Evolutionary conservation across 2,329 filamentous ascomycete species (phyloP), one percentile per base, ranked within the genome.

Genomic region (Xylariaceae sp.): DNA sequence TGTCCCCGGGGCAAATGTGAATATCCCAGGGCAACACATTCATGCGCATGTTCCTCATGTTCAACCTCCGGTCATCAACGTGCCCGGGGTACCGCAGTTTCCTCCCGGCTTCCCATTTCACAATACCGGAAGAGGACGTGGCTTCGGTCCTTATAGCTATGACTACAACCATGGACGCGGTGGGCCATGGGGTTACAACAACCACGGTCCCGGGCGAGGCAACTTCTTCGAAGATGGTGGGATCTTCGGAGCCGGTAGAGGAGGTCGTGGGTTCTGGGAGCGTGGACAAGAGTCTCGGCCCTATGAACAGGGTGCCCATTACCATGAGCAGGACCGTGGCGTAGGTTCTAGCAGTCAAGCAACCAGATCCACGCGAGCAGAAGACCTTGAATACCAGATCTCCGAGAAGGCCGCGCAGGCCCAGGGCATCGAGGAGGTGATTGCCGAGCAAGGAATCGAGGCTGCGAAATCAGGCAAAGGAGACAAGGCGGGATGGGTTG

Each of bases 391-490:
- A 33, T 39, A 30, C 10, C 38, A 48, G 45, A 39, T 53, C 14
- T n/a, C 46, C 1, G 50, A 35, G 1, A 48, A 45, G 27, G 42
- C 42, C 6, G 42, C 36, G 27, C 47, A 42, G 40, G 11, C 43
- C 12, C 22, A 49, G 7, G 43, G 32, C n/a, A 58, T 75, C 3
- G 68, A 71, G 48, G 59, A 57, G 27, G 58, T 67, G 33, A 62
- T 73, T 9, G 50, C 43, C 32, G 40, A 51, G 38, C 45, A 49
- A 44, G n/a, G 46, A 43, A 48, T 55, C 11, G 59, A 48, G 38
- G 53, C 45, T 6, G 54, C 45, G 19, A 40, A 32, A 44, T 44
- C 39, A 1, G 52, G 49, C 11, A 39, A 42, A 4, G 52, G 43
- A 1, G 55, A 54, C 11, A 45, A 51, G 31, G 32, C 1, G 11